These are phyloP conservation scores for Vitis hybrid DNA, from an alignment of 177 flowering plant genomes.

Conservation along the genomic window DNA sequence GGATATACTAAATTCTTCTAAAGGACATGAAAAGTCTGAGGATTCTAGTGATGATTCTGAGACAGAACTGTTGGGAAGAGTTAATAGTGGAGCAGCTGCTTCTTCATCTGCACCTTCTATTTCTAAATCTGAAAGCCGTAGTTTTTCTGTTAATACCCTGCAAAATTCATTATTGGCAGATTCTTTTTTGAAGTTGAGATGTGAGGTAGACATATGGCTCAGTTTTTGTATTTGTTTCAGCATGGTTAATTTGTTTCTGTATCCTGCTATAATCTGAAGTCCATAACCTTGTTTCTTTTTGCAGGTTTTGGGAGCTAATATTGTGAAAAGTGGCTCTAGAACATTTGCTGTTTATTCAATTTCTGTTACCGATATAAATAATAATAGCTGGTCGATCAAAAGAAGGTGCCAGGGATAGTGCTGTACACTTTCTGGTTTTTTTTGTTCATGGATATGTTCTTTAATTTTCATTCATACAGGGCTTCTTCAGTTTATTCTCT, in stretches of 20 bases:
- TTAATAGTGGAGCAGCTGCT: constrained; percentile 65
- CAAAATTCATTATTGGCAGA: constrained; percentile 50
- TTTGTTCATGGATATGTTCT: constrained; percentile 1
- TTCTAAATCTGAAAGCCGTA: constrained; percentile 41
- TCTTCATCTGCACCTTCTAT: constrained; percentile 61
- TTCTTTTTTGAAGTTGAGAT: constrained; percentile 82
- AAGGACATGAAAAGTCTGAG: constrained; percentile 42
- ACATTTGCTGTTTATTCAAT: constrained; percentile 94
- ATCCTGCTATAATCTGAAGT: constrained; percentile 17
- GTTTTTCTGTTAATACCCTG: constrained; percentile 34
- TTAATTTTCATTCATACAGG: not conserved
- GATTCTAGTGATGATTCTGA: constrained; percentile 84
- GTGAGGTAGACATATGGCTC: constrained; percentile 67
- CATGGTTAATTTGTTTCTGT: not conserved
- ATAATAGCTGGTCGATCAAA: constrained; percentile 90
- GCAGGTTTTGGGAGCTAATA: constrained; percentile 98
- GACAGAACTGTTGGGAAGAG: constrained; percentile 57
- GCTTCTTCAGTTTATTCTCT: not conserved
- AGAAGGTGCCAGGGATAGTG: constrained; percentile 68
- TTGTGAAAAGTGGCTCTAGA: constrained; percentile 88
- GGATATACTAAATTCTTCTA: constrained; percentile 57
- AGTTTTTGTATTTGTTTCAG: not conserved
- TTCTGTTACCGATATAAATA: constrained; percentile 84
- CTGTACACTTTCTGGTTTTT: constrained; percentile 18
- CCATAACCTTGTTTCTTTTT: constrained; percentile 28